Base-by-base conservation (phyloP, 805 yeast genomes). In the Alloascoidea hylecoeti region DNA sequence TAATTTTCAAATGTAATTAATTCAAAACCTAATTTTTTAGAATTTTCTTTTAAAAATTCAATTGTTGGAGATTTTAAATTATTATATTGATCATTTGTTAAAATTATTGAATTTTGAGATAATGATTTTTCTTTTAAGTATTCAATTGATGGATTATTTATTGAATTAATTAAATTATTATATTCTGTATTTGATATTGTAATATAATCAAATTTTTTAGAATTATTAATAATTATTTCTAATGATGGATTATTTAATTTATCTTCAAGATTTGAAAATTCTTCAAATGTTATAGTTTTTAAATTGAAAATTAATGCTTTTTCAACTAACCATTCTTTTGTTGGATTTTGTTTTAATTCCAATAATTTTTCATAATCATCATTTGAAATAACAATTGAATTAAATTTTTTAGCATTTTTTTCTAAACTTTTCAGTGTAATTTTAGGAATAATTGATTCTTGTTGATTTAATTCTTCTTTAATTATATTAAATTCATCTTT, bases 181-280 rank as follows among this genome's bases (percentile, higher is more conserved):
- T 23, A 23, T 23, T 23, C 30, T 9, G 30, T 9, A 9, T 9
- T 9, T 23, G 30, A n/a, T 9, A 23, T 1, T 42, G 6, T 15
- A 49, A 49, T 13, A 42, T 32, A 14, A 42, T 49, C 15, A 52
- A 42, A 12, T 52, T 55, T n/a, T n/a, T n/a, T n/a, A n/a, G n/a
- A n/a, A n/a, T n/a, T n/a, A n/a, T n/a, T n/a, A n/a, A n/a, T n/a
- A n/a, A n/a, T n/a, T n/a, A n/a, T n/a, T n/a, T n/a, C n/a, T 15
- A 44, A 41, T 6, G 41, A 17, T 1, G 48, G 34, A 32, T 38
- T 43, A n/a, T 44, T 43, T 5, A 49, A 32, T 36, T 40, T 46
- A 14, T 44, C 47, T 15, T 46, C 23, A 4, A 48, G 43, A 23
- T 23, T 9, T 9, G 30, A 23, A n/a, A 23, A n/a, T 23, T 23